Base-by-base conservation (phyloP, 1,284 basidiomycete genomes). In the Cerioporus squamosus region DNA sequence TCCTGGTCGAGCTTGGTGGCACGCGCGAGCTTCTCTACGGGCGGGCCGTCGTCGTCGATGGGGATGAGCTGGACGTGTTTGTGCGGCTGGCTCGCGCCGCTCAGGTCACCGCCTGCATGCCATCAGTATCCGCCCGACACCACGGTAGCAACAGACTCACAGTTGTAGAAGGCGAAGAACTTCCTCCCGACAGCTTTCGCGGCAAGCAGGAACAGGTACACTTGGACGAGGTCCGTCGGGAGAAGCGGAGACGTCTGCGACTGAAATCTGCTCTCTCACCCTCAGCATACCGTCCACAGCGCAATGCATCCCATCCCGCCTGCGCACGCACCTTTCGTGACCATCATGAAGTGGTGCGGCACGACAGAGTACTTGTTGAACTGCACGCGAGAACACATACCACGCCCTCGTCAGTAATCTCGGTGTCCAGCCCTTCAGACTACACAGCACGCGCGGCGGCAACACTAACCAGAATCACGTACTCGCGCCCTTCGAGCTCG, bases 11-110 rank as follows among this genome's bases (percentile, higher is more conserved):
- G 74, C 10, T 75, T 77, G 10, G 82, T 74, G n/a, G 74, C 72
- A 62, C 79, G 79, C 5, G 90, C 86, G 62, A 93, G 80, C 47
- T 74, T 76, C 72, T 94, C 93, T 39, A 94, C 78, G 0, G 93
- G 93, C 26, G 90, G 88, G 3, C 85, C 87, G 45, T 82, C 81
- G 42, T 77, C 79, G 12, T 83, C 81, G 20, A 87, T 72, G 18
- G 90, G 87, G 29, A 95, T 75, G 61, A 95, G 88, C 72, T 96
- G 94, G 20, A 95, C 68, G 71, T 96, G 94, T 66, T 95, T 93
- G 75, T 95, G 94, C 2, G 82, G 79, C 75, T 96, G 94, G 71
- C 91, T 94, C 8, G 94, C 93, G 36, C 94, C 94, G 59, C 91
- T 94, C 46, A 84, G 79, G 47, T 85, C 80, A 5, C 93, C 93